Evolutionary conservation across 2,329 filamentous ascomycete species (phyloP), one percentile per base, ranked within the genome.

Genomic region (Alternaria consortialis): DNA sequence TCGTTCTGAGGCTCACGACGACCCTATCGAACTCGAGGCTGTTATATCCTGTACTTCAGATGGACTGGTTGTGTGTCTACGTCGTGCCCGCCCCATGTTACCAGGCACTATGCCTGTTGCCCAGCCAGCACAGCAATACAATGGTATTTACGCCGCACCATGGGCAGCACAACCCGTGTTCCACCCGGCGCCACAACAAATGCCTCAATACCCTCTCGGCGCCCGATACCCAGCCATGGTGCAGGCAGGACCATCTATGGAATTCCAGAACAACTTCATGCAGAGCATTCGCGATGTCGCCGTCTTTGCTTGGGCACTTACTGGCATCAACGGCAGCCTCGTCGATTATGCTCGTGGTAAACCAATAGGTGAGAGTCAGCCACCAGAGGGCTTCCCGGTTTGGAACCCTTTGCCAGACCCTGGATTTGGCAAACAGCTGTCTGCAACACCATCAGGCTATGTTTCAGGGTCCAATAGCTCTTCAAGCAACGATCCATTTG

Each of bases 11-110:
- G 34, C 59, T 36, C 68, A 55, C 17, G 65, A 71, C 17, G 79
- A 78, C 13, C 83, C 84, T 1, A 83, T 93, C 53, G 92, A 96
- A 79, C 82, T 97, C 4, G 93, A 97, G 79, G 93, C 92, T 2
- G 92, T 97, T n/a, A 89, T 97, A 5, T 96, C 93, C 0, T 97
- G 93, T 79, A 93, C 92, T 2, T 96, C 93, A 0, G 93, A 97
- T 75, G 93, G 93, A 1, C 82, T 97, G 0, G 92, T 96, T 2
- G 92, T 96, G 7, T 89, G 94, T 51, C 81, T 96, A 13, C 87
- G 93, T 57, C 87, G 86, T 65, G 92, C 92, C 25, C 86, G 91
- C 27, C 89, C 91, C 4, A 84, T 88, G 7, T 87, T 93, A 47
- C 90, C 90, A 4, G 71, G 71, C 25, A 57, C 60, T 4, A 56